Conservation (phyloP, 164 flowering plant genomes). For the Paratinospora sagittata region DNA sequence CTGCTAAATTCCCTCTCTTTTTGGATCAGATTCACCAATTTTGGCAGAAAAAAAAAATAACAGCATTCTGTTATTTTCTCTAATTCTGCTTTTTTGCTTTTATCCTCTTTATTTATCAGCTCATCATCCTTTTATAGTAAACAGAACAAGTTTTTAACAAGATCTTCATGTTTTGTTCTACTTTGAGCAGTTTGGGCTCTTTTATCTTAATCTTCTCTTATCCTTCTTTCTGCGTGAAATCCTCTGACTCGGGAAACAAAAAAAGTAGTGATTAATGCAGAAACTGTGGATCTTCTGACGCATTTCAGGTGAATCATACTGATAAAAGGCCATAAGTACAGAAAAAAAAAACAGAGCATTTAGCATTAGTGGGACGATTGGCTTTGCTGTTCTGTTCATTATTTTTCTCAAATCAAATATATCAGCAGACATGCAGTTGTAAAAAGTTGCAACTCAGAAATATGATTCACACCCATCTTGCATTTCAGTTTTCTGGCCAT, state of each 20-base stretch:
- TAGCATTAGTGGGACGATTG: background rate
- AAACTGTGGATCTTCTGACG: background rate
- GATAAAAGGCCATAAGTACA: background rate
- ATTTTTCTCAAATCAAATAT: background rate
- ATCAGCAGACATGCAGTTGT: no score
- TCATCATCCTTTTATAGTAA: background rate
- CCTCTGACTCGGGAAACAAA: background rate
- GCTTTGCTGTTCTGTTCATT: background rate
- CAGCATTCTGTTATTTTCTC: background rate
- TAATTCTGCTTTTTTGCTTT: background rate
- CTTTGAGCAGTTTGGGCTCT: background rate
- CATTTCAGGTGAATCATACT: background rate
- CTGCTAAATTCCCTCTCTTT: background rate
- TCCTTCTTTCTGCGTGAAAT: background rate
- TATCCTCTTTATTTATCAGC: slow-evolving; percentile 1
- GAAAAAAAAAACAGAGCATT: background rate
- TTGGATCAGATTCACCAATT: background rate
- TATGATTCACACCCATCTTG: background rate
- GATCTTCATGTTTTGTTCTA: background rate
- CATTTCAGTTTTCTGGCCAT: no score
- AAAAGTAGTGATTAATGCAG: no score
- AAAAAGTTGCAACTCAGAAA: background rate
- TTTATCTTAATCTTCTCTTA: background rate
- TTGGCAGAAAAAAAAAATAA: background rate
- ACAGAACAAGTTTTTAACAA: background rate